Base-by-base conservation (phyloP, 768 basidiomycete species). In the Tulasnella sp. region DNA sequence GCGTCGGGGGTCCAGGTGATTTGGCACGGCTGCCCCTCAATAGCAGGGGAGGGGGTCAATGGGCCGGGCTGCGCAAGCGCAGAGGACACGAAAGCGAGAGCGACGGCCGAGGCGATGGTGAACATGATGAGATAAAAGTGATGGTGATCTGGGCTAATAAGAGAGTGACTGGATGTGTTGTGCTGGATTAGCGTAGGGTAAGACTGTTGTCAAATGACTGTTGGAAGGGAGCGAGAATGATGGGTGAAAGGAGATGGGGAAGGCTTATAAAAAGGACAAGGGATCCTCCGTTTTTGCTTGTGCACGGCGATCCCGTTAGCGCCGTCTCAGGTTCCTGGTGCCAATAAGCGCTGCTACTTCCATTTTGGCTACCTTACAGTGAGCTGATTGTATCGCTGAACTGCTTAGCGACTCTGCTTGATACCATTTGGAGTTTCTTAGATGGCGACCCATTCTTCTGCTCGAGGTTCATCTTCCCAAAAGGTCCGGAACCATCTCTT, bases 11-110 rank as follows among this genome's bases (percentile, higher is more conserved):
- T 66, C 88, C 89, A 92, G 10, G 68, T 65, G 44, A 84, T 74
- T 27, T 68, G 64, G 67, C 88, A 91, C 2, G 72, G 67, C 9
- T 69, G 51, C 19, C 86, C 87, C 56, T 77, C 73, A 43, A 79
- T 78, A 43, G 80, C 80, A 5, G 85, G 85, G 5, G 75, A 74
- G 23, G 89, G 87, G 24, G 70, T 75, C 52, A 67, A 76, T 43
- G 89, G 88, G 5, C 63, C 69, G 17, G 82, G 80, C 41, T 81
- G 79, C 15, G 63, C 64, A 23, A 51, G 51, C 26, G 51, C 65
- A 50, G 42, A 32, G 53, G 50, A 49, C 30, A 42, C 53, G 34
- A 64, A 38, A 24, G 56, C 42, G 56, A 65, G 58, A 42, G 58
- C 54, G 58, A 55, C 48, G 30, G 38, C 34, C 3, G 61, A 58